A percentile compares a stretch with the other conserved stretches of the same genome.
Evolutionary conservation across 139 green algal species (phyloP).

Genomic region (Chlamydomonas sp.): DNA sequence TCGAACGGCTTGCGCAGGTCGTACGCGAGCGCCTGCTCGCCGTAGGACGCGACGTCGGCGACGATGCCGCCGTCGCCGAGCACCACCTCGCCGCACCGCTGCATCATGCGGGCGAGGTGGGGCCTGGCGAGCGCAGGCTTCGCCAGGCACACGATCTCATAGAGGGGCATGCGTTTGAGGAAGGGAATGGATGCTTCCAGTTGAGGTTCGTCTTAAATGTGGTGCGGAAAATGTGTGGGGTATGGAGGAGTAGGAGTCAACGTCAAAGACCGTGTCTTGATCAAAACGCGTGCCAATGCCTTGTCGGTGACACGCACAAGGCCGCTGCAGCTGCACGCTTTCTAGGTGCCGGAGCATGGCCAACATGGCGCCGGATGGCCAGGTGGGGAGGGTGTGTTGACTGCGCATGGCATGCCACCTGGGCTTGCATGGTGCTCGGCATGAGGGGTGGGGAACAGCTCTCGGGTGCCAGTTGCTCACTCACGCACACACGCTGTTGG

Average conservation of each 20-base stretch:
- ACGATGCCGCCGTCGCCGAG: slow-evolving; percentile 58
- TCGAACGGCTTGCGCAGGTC: slow-evolving; percentile 47
- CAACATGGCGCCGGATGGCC: no score
- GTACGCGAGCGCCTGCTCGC: slow-evolving; percentile 65
- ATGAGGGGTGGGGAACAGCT: no score
- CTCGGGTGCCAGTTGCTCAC: no score
- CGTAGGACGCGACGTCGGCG: slow-evolving; percentile 59
- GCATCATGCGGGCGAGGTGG: slow-evolving; percentile 42
- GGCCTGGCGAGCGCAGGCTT: slow-evolving; percentile 35
- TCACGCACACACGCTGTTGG: no score
- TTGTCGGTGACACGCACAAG: no score
- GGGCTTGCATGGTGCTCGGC: no score
- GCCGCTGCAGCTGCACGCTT: no score
- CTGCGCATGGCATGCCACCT: no score
- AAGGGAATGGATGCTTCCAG: background rate
- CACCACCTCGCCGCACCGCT: slow-evolving; percentile 38
- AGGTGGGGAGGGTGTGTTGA: no score
- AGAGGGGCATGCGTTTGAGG: slow-evolving; percentile 80
- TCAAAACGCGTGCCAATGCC: no score
- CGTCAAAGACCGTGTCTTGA: background rate
- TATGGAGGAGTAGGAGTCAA: background rate
- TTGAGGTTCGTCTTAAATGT: background rate
- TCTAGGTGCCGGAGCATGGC: no score
- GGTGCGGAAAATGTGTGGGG: background rate
- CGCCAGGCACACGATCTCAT: slow-evolving; percentile 71